Percentiles rank a stretch among this genome's conserved stretches.
These are phyloP conservation scores for Cryphonectria radicalis DNA, from an alignment of 2,329 filamentous ascomycete species.

Conservation along the genomic window DNA sequence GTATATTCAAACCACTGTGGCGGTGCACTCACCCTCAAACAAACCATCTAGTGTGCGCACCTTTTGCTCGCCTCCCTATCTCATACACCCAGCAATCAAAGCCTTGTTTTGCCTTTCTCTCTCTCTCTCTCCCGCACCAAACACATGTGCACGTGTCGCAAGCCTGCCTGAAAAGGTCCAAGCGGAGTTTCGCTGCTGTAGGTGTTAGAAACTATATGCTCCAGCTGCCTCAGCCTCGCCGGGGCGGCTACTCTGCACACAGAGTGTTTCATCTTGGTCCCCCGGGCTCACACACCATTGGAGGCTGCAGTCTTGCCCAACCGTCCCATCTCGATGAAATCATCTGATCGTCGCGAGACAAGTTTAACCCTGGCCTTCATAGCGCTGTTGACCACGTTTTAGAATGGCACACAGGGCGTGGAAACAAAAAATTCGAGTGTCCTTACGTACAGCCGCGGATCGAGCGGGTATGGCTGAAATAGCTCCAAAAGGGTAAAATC, in stretches of 20 bases:
- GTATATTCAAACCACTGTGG: constrained; percentile 3
- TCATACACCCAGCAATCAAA: not conserved
- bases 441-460: not conserved
- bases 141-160: constrained; percentile 14
- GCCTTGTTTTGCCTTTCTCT: not conserved
- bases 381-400: not conserved
- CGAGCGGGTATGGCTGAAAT: not conserved
- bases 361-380: not conserved
- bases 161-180: constrained; percentile 15
- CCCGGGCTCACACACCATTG: not conserved
- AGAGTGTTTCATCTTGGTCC: constrained; percentile 9
- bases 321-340: not conserved
- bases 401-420: not conserved
- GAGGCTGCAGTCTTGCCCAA: not conserved
- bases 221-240: not conserved
- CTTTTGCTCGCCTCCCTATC: not conserved
- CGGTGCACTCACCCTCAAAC: constrained; percentile 10
- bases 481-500: not conserved
- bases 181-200: constrained; percentile 17
- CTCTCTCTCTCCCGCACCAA: not conserved
- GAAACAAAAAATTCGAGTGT: not conserved
- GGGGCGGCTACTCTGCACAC: constrained; percentile 7
- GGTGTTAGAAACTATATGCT: constrained; percentile 18
- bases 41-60: not conserved
- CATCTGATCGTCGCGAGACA: not conserved